These are phyloP conservation scores for Mycena haematopus DNA, from an alignment of 768 basidiomycete species.

Conservation along the genomic window DNA sequence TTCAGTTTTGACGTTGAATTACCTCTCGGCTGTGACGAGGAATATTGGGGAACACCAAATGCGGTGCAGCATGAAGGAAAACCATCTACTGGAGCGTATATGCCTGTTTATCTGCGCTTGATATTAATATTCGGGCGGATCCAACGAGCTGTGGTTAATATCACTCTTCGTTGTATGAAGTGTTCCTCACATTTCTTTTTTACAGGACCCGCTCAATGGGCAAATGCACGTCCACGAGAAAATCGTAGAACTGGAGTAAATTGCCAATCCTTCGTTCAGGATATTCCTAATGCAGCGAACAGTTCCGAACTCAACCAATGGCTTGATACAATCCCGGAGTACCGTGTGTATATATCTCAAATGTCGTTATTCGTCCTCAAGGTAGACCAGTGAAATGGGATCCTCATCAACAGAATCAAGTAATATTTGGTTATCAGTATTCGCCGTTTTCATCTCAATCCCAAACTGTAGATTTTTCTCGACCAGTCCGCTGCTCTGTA, in stretches of 20 bases:
- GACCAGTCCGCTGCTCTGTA: conserved; percentile 27
- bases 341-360: conserved; percentile 1
- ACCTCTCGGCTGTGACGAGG: conserved; percentile 56
- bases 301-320: conserved; percentile 25
- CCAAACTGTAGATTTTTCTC: conserved; percentile 13
- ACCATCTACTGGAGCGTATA: conserved; percentile 9
- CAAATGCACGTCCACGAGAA: background rate
- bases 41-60: conserved; percentile 12
- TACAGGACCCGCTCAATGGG: conserved; percentile 17
- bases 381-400: conserved; percentile 23
- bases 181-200: background rate
- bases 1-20: conserved; percentile 67
- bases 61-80: background rate
- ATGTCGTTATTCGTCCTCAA: background rate
- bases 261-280: background rate
- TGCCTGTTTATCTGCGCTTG: conserved; percentile 2
- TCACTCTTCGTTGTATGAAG: background rate
- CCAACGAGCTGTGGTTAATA: conserved; percentile 8
- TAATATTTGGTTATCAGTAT: background rate
- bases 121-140: conserved; percentile 17
- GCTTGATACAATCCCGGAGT: conserved; percentile 15
- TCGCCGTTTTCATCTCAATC: background rate
- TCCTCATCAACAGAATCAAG: conserved; percentile 19
- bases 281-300: background rate
- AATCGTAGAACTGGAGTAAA: conserved; percentile 19